phyloP scores from a whole-genome alignment of 768 basidiomycete species.

The Coprinopsis strossmayeri region DNA sequence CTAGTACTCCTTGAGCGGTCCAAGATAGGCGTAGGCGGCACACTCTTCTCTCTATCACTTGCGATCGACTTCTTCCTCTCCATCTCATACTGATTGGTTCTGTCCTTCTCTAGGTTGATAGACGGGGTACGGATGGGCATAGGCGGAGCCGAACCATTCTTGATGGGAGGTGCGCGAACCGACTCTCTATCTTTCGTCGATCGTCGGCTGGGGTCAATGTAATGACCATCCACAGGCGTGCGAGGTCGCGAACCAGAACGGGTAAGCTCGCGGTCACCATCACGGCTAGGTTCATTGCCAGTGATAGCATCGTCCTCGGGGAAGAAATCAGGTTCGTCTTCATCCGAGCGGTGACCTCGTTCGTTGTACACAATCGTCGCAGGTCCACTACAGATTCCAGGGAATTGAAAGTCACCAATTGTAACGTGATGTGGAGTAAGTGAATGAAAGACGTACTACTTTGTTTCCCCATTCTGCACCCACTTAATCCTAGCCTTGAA shows the following conservation, averaged over 20 bases:
- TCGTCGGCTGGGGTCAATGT: constrained; percentile 23
- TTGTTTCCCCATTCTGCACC: constrained; percentile 67
- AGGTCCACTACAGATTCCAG: constrained; percentile 59
- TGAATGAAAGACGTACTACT: constrained; percentile 51
- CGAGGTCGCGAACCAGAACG: constrained; percentile 48
- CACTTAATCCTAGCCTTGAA: constrained; percentile 80
- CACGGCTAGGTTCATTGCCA: constrained; percentile 11
- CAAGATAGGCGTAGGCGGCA: too few species aligned
- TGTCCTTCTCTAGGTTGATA: too few species aligned
- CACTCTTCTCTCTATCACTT: too few species aligned
- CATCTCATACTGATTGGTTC: too few species aligned
- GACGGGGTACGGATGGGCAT: too few species aligned
- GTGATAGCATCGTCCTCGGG: constrained; percentile 53
- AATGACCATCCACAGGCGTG: constrained; percentile 31
- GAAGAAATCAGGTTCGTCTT: constrained; percentile 60
- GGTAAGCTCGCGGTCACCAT: constrained; percentile 25
- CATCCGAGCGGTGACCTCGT: constrained; percentile 65
- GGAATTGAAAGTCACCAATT: too few species aligned
- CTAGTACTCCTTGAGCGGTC: too few species aligned
- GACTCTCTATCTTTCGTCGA: constrained; percentile 21
- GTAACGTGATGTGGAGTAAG: too few species aligned
- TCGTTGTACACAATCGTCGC: constrained; percentile 81
- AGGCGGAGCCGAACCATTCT: too few species aligned
- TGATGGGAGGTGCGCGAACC: not conserved
- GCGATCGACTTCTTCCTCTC: too few species aligned